Evolutionary conservation across 176 grass and related monocot genomes (phyloP).

Genomic region (Triticum timopheevii): DNA sequence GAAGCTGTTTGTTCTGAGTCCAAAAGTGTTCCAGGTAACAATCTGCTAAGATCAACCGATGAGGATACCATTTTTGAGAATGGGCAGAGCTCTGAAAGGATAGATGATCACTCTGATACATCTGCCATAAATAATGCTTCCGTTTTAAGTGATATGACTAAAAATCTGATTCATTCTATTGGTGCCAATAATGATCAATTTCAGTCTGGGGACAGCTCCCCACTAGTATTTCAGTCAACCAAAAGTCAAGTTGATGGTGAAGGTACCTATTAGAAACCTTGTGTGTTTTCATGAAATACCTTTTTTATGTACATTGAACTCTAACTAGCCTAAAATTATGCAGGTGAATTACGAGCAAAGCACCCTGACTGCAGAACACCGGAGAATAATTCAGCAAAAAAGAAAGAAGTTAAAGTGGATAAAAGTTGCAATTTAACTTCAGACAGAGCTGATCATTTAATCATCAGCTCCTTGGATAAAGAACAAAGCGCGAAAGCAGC

Average conservation of each 20-base stretch:
- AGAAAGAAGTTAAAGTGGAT: slow-evolving; percentile 29
- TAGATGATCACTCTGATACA: slow-evolving; percentile 24
- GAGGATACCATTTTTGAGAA: slow-evolving; percentile 34
- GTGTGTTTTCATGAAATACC: not conserved
- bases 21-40: slow-evolving; percentile 31
- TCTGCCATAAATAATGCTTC: not conserved
- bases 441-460: slow-evolving; percentile 31
- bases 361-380: slow-evolving; percentile 19
- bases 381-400: slow-evolving; percentile 25
- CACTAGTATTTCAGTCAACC: slow-evolving; percentile 7
- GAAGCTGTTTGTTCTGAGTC: slow-evolving; percentile 35
- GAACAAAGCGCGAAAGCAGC: slow-evolving; percentile 26
- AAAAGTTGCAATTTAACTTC: slow-evolving; percentile 39
- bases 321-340: slow-evolving; percentile 19
- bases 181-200: slow-evolving; percentile 30
- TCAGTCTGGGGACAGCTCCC: slow-evolving; percentile 29
- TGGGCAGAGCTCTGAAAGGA: slow-evolving; percentile 23
- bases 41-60: slow-evolving; percentile 31
- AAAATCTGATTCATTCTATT: not conserved
- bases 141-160: not conserved
- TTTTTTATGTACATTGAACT: slow-evolving; percentile 17
- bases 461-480: slow-evolving; percentile 26
- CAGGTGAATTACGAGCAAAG: slow-evolving; percentile 32
- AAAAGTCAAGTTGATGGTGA: slow-evolving; percentile 36
- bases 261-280: slow-evolving; percentile 29